phyloP scores from a whole-genome alignment of 352 stramenopile species.

The Pythium aphanidermatum region DNA sequence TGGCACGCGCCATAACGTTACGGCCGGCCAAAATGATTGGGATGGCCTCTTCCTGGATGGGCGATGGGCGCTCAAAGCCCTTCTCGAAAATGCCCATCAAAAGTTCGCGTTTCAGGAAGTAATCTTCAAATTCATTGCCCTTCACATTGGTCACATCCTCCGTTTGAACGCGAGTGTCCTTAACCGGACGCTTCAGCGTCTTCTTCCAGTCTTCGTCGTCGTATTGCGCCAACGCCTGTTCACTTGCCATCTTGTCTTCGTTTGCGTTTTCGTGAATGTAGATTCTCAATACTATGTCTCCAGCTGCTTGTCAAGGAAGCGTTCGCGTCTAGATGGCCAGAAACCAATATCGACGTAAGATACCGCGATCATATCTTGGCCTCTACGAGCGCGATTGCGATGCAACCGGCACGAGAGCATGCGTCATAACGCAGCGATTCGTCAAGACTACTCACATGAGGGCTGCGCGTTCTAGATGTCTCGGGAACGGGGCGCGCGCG shows the following conservation, averaged over 20 bases:
- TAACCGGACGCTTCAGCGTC: slow-evolving; percentile 69
- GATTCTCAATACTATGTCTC: no score
- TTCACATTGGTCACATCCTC: slow-evolving; percentile 99
- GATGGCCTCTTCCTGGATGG: slow-evolving; percentile 99
- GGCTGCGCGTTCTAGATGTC: not conserved
- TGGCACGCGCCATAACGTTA: slow-evolving; percentile 97
- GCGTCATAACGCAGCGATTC: not conserved
- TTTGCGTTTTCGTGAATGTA: not conserved
- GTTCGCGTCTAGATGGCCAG: no score
- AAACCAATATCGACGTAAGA: no score
- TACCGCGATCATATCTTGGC: not conserved
- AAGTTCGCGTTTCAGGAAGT: slow-evolving; percentile 98
- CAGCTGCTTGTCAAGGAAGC: no score
- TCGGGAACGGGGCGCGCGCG: not conserved
- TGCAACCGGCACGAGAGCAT: not conserved
- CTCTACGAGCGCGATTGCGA: not conserved
- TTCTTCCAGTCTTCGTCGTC: slow-evolving; percentile 72
- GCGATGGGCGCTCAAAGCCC: slow-evolving; percentile 98
- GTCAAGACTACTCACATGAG: slow-evolving; percentile 6
- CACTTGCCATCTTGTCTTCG: slow-evolving; percentile 15
- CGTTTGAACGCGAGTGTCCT: slow-evolving; percentile 88
- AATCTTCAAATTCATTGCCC: slow-evolving; percentile 99
- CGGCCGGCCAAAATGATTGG: slow-evolving; percentile 97
- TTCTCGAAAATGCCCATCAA: slow-evolving; percentile 99
- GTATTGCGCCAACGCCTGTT: slow-evolving; percentile 16